Evolutionary conservation across 169 alveolate genomes (phyloP), one percentile per base, ranked within the genome.

Genomic region (Plasmodium falciparum): DNA sequence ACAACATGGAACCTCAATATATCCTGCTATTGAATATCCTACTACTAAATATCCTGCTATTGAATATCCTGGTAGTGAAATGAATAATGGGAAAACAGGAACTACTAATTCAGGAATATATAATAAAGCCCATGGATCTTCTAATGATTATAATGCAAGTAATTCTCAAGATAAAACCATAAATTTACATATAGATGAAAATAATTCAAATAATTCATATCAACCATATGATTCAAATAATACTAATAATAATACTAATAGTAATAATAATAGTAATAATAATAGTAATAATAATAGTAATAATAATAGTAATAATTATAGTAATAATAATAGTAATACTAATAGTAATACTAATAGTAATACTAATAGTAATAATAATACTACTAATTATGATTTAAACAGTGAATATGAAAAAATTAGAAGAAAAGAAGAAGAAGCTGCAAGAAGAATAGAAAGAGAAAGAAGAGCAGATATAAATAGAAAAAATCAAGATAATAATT

Each of bases 361-460:
- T n/a, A n/a, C n/a, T n/a, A n/a, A n/a, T n/a, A n/a, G n/a, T n/a
- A n/a, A 67, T 56, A 17, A n/a, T 12, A 45, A 74, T 12, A 1
- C 17, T 58, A 74, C 33, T 59, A 72, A 52, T 73, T 69, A 47
- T 52, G 20, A 47, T 13, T 22, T 71, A 22, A 66, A 69, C 56
- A 56, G 52, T 9, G 92, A 71, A 78, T 63, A 88, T 49, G 93
- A 75, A 26, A 56, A 62, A 49, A 33, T 65, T 45, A 72, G 83
- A 49, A 73, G 76, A 74, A 26, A 88, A 47, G 76, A 66, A 66
- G 76, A 76, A 76, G 76, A 47, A 76, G 70, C 17, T 24, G 76
- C 58, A 22, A 59, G 49, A 76, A 76, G 73, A 56, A 76, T 63
- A 76, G 66, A 47, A 39, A 45, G 73, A 11, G 67, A 89, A 71